These are phyloP conservation scores for Plasmodium chabaudi DNA, from an alignment of 169 alveolate genomes.

Conservation along the genomic window DNA sequence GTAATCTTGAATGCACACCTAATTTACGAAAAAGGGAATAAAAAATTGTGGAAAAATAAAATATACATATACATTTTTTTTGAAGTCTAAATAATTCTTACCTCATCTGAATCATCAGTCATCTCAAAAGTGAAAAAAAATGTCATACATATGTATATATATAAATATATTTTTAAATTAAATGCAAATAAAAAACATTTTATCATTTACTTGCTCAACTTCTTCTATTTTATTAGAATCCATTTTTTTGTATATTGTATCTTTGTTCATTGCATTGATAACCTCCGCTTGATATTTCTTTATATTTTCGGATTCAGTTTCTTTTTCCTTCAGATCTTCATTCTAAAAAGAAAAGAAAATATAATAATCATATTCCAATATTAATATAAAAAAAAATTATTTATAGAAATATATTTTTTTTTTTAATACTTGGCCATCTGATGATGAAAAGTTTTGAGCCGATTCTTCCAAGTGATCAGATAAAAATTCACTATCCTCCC, in stretches of 20 bases:
- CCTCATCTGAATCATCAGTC: conserved; percentile 31
- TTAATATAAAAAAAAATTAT: conserved; percentile 1
- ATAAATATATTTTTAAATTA: not conserved
- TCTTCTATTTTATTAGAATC: conserved; percentile 46
- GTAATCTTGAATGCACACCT: conserved; percentile 47
- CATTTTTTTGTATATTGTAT: conserved; percentile 37
- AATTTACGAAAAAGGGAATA: conserved; percentile 1
- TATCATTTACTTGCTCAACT: conserved; percentile 30
- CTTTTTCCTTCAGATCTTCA: conserved; percentile 8
- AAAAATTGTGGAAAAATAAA: not conserved
- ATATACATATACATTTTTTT: not conserved
- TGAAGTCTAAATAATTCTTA: not conserved
- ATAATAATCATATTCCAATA: not conserved
- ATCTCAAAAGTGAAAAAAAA: conserved; percentile 26
- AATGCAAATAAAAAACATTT: not conserved
- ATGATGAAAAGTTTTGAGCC: conserved; percentile 44
- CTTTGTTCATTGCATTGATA: conserved; percentile 53
- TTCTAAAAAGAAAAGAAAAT: conserved; percentile 7
- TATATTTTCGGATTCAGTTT: conserved; percentile 20
- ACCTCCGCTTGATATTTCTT: conserved; percentile 67
- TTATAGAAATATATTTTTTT: not conserved
- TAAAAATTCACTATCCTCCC: conserved; percentile 55
- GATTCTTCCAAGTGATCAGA: conserved; percentile 56
- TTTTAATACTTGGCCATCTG: conserved; percentile 13
- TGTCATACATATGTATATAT: not conserved